Conservation (phyloP, 306 rosid genomes). For the Morella rubra region DNA sequence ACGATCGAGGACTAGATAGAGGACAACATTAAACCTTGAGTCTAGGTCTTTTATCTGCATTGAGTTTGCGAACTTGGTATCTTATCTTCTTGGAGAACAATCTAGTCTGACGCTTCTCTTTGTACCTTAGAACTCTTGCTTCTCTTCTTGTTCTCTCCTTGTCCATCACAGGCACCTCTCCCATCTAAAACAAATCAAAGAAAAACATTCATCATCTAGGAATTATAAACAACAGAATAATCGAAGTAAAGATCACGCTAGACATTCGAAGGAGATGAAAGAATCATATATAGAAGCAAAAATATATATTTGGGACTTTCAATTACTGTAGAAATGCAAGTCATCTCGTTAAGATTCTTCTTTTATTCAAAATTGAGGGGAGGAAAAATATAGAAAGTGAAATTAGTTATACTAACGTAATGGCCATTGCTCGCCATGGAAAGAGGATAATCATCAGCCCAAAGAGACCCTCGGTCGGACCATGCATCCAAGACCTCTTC, state of each 20-base stretch:
- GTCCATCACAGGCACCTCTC: constrained; percentile 75
- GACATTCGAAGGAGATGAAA: no score
- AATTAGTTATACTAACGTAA: constrained; percentile 49
- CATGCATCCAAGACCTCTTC: constrained; percentile 83
- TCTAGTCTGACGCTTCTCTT: constrained; percentile 72
- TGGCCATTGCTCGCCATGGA: constrained; percentile 38
- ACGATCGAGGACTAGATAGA: neutral
- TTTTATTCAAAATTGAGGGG: neutral
- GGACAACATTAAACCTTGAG: constrained; percentile 49
- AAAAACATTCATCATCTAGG: neutral
- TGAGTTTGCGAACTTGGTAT: constrained; percentile 82
- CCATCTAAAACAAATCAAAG: constrained; percentile 43
- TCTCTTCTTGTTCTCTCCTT: constrained; percentile 70
- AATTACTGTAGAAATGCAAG: neutral
- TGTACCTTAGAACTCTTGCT: constrained; percentile 82
- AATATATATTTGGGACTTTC: neutral
- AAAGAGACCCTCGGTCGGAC: constrained; percentile 71
- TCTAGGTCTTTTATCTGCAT: constrained; percentile 89
- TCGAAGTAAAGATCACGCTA: no score
- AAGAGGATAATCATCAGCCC: constrained; percentile 60
- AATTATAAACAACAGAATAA: neutral
- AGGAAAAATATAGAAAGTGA: neutral
- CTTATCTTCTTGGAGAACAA: constrained; percentile 93
- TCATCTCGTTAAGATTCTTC: neutral
- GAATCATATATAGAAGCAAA: no score